A percentile compares a stretch with the other conserved stretches of the same genome.
Evolutionary conservation across 73 alveolate species (phyloP).

Genomic region (Paramecium biaurelia): DNA sequence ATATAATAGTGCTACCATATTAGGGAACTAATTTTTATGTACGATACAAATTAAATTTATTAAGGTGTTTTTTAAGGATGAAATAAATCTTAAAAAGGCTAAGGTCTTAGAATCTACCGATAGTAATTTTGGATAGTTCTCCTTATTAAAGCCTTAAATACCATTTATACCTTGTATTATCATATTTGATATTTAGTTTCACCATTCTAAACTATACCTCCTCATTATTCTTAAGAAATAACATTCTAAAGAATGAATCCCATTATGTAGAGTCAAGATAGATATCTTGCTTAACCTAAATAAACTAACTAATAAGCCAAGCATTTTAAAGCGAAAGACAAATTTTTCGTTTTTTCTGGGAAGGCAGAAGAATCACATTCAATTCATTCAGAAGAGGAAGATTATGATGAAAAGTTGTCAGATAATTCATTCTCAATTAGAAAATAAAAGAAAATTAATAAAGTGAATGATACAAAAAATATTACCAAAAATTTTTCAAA

Average conservation of each 20-base stretch:
- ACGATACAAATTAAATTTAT: background rate
- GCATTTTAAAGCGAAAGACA: background rate
- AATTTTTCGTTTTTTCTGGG: background rate
- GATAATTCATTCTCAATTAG: background rate
- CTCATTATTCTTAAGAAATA: background rate
- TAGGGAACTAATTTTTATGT: background rate
- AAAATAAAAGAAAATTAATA: background rate
- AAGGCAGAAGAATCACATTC: background rate
- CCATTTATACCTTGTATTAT: background rate
- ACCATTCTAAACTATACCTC: background rate
- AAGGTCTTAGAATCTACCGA: background rate
- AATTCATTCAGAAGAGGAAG: background rate
- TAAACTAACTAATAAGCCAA: background rate
- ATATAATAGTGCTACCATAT: background rate
- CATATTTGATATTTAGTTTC: background rate
- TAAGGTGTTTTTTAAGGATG: background rate
- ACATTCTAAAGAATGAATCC: background rate
- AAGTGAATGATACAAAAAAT: slow-evolving; percentile 51
- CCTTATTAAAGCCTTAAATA: background rate
- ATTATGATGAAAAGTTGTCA: background rate
- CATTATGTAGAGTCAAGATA: background rate
- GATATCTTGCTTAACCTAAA: background rate
- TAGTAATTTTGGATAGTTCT: background rate
- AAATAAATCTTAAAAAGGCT: background rate
- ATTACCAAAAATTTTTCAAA: slow-evolving; percentile 54